Percentiles rank a stretch among this genome's conserved stretches.
These are phyloP conservation scores for Colletotrichum tamarilloi DNA, from an alignment of 2,329 filamentous ascomycete genomes.

Conservation along the genomic window DNA sequence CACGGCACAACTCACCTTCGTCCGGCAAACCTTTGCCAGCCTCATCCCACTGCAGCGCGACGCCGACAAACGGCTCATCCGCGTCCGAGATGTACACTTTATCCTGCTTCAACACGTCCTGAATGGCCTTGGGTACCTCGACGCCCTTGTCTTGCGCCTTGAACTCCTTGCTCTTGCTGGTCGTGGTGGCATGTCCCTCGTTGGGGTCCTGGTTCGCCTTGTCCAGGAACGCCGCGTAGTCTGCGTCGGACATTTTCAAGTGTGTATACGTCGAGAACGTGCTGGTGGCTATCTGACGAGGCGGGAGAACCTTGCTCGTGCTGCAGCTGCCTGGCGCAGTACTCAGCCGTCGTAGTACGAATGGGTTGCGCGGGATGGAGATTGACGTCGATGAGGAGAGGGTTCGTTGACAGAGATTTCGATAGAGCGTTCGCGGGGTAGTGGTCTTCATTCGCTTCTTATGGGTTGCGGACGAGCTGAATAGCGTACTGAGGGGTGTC, in stretches of 20 bases:
- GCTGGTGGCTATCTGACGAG: not conserved
- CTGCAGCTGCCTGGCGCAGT: not conserved
- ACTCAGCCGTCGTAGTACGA: not conserved
- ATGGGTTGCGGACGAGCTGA: not conserved
- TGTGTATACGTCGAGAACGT: conserved; percentile 38
- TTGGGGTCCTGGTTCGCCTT: conserved; percentile 86
- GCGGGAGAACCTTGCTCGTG: conserved; percentile 8
- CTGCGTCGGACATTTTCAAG: conserved; percentile 77
- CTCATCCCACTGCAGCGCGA: conserved; percentile 72
- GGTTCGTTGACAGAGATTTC: conserved; percentile 13
- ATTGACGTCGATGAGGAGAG: not conserved
- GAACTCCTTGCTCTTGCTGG: conserved; percentile 49
- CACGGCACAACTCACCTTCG: conserved; percentile 63
- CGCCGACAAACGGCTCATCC: conserved; percentile 86
- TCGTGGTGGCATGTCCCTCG: conserved; percentile 59
- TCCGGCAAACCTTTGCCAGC: conserved; percentile 64
- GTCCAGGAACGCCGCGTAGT: conserved; percentile 86
- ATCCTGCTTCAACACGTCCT: conserved; percentile 60
- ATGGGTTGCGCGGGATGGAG: not conserved
- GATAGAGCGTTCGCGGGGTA: not conserved
- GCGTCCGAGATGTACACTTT: conserved; percentile 83
- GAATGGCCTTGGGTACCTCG: conserved; percentile 70
- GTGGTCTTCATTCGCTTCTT: conserved; percentile 10
- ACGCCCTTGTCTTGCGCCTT: conserved; percentile 65
- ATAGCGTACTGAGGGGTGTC: not conserved